phyloP scores from a whole-genome alignment of 495 filamentous ascomycete genomes.

The Penicillium lividum region DNA sequence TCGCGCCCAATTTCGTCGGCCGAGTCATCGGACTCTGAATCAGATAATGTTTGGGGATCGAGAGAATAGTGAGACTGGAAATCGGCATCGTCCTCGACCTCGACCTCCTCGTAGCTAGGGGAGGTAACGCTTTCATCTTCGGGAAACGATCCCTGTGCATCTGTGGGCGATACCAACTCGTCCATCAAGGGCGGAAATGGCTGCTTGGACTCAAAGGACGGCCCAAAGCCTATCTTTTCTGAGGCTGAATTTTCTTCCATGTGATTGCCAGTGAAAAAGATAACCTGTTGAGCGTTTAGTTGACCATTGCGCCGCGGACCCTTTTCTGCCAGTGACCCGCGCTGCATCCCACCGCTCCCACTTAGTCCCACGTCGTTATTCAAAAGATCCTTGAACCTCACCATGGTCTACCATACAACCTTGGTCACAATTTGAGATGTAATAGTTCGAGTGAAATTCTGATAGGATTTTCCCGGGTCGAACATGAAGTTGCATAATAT shows the following conservation, averaged over 20 bases:
- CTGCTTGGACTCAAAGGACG: slow-evolving; percentile 38
- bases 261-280: not conserved
- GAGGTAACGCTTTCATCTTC: slow-evolving; percentile 35
- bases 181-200: slow-evolving; percentile 44
- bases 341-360: slow-evolving; percentile 5
- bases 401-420: slow-evolving; percentile 1
- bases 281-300: not conserved
- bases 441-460: too few species aligned
- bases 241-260: slow-evolving; percentile 11
- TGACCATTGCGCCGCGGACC: not conserved
- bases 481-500: too few species aligned
- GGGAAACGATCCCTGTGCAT: slow-evolving; percentile 26
- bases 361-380: too few species aligned
- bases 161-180: slow-evolving; percentile 29
- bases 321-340: slow-evolving; percentile 11
- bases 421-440: too few species aligned
- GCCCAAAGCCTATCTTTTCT: slow-evolving; percentile 11
- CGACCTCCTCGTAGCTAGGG: slow-evolving; percentile 32
- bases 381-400: too few species aligned
- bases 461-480: too few species aligned
- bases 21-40: slow-evolving; percentile 42
- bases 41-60: slow-evolving; percentile 42
- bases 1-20: slow-evolving; percentile 38
- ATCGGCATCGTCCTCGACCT: slow-evolving; percentile 46
- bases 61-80: slow-evolving; percentile 51